Evolutionary conservation across 2,329 filamentous ascomycete species (phyloP), one percentile per base, ranked within the genome.

Genomic region (Ophiocordyceps camponoti-leonardi): DNA sequence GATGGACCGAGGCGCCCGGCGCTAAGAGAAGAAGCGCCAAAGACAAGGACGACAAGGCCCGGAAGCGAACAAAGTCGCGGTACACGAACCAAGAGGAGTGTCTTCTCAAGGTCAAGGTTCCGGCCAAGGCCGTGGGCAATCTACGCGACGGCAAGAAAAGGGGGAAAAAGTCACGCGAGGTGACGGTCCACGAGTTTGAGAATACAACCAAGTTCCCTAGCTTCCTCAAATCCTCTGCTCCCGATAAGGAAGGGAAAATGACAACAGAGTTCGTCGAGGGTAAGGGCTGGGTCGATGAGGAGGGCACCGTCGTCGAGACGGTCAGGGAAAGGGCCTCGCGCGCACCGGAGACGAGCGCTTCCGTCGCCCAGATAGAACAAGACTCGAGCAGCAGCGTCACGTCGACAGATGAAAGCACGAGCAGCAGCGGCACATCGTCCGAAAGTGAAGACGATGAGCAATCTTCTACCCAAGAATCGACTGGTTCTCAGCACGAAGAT

Each of bases 101-200:
- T 52, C 67, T 94, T 16, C 86, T 96, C 65, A 90, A 87, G 63
- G 84, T 85, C 2, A 78, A 79, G 46, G 59, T 95, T 30, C 77
- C 80, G 1, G 58, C 67, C 8, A 65, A 66, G 46, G 59, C 61
- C 16, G 63, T 67, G 44, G 64, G 66, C 41, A 68, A 69, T 45
- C 50, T 63, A 13, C 53, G 58, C 2, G 59, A 60, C 19, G 60
- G 65, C n/a, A 70, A 71, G 52, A 78, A 74, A 52, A 74, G 77
- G 53, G 71, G 72, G 42, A 70, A 59, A 46, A 58, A 56, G 45
- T 49, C 53, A 13, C 61, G 68, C 14, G 76, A 83, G 48, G 71
- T 81, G 1, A 68, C 86, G 4, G 73, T 96, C 3, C 88, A 96
- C 61, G 92, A 98, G 58, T 96, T 95, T 58, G 77, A 83, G 53